phyloP scores from a whole-genome alignment of 306 rosid species.

The Citrullus mucosospermus region DNA sequence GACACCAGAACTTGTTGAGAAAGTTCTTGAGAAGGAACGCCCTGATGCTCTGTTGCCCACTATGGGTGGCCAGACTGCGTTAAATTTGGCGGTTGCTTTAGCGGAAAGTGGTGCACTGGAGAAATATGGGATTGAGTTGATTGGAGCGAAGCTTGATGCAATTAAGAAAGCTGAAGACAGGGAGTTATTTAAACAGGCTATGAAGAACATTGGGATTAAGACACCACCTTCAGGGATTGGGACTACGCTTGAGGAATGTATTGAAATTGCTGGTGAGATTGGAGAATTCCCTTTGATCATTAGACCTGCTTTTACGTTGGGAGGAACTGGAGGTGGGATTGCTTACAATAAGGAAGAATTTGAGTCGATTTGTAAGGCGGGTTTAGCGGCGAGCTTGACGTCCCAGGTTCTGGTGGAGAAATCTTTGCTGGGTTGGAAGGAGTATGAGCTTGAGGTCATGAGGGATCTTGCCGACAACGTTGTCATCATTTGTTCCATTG shows the following conservation, averaged over 20 bases:
- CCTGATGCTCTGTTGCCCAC: slow-evolving; percentile 87
- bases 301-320: slow-evolving; percentile 74
- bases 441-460: slow-evolving; percentile 98
- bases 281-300: slow-evolving; percentile 78
- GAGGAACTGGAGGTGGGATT: slow-evolving; percentile 95
- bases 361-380: slow-evolving; percentile 73
- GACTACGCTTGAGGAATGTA: slow-evolving; percentile 46
- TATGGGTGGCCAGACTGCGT: slow-evolving; percentile 96
- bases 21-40: slow-evolving; percentile 67
- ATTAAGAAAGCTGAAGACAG: slow-evolving; percentile 88
- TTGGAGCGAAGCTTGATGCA: slow-evolving; percentile 91
- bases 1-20: slow-evolving; percentile 86
- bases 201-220: slow-evolving; percentile 70
- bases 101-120: slow-evolving; percentile 72
- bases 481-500: slow-evolving; percentile 89
- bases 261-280: slow-evolving; percentile 36
- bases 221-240: slow-evolving; percentile 82
- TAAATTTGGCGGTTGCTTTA: slow-evolving; percentile 69
- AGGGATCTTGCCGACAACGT: slow-evolving; percentile 94
- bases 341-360: slow-evolving; percentile 81
- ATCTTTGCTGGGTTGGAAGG: slow-evolving; percentile 94
- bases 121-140: slow-evolving; percentile 60
- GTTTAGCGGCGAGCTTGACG: slow-evolving; percentile 75
- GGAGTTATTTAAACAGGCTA: slow-evolving; percentile 79
- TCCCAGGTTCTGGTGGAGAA: slow-evolving; percentile 83